phyloP scores from a whole-genome alignment of 1,284 basidiomycete species.

The Malassezia furfur region DNA sequence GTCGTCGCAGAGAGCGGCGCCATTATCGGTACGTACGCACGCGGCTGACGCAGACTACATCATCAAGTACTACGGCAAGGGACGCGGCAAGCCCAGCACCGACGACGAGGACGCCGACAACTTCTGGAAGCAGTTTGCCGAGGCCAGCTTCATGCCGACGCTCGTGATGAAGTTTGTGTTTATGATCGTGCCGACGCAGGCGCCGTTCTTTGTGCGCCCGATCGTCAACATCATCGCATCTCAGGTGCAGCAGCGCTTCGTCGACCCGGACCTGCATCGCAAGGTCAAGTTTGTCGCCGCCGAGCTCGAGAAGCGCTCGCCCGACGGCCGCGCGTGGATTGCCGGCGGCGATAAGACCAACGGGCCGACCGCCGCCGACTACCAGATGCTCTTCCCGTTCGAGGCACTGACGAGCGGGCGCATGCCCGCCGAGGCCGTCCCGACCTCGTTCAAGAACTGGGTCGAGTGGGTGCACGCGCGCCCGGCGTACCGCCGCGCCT shows the following conservation, averaged over 20 bases:
- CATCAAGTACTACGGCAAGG: constrained; percentile 42
- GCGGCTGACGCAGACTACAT: constrained; percentile 26
- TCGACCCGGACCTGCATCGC: constrained; percentile 34
- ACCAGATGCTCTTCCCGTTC: constrained; percentile 44
- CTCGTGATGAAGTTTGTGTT: constrained; percentile 40
- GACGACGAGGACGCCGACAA: constrained; percentile 32
- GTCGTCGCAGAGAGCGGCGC: constrained; percentile 44
- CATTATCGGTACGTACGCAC: constrained; percentile 26
- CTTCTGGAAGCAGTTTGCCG: constrained; percentile 42
- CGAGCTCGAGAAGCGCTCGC: constrained; percentile 25
- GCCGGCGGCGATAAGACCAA: constrained; percentile 44
- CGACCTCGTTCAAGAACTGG: constrained; percentile 29
- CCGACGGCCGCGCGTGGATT: constrained; percentile 27
- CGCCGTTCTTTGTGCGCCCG: constrained; percentile 42
- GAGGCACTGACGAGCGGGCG: constrained; percentile 34
- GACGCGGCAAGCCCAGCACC: constrained; percentile 21
- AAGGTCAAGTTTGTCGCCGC: constrained; percentile 26
- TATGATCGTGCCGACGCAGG: constrained; percentile 29
- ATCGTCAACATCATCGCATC: constrained; percentile 29
- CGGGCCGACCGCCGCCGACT: constrained; percentile 44
- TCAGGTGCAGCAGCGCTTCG: constrained; percentile 23
- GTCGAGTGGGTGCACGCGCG: constrained; percentile 36
- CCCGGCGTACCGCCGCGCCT: constrained; percentile 34
- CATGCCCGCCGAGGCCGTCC: constrained; percentile 3
- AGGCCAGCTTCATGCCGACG: constrained; percentile 40